Evolutionary conservation across 495 filamentous ascomycete species (phyloP), one percentile per base, ranked within the genome.

Genomic region (Penicillium cosmopolitanum): DNA sequence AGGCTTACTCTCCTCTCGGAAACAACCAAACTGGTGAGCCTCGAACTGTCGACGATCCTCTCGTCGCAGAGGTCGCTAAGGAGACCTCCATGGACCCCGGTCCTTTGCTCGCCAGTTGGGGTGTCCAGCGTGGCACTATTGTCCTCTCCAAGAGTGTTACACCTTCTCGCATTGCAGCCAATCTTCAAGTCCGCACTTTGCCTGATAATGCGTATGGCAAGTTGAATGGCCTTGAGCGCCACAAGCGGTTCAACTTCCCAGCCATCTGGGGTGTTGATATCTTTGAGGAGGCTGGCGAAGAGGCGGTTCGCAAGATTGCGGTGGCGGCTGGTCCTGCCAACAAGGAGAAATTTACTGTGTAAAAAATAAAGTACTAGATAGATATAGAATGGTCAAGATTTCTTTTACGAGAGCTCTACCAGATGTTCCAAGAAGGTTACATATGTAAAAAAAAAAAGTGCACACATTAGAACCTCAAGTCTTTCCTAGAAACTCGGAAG

Each of bases 1-100:
- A 83, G 40, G 86, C 83, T 1, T 88, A 88, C 71, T 83, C 82
- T 9, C 85, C 84, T 0, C 73, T 87, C 7, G 85, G 68, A 8
- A 86, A 86, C 66, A 71, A 73, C 55, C 64, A 68, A 48, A 67
- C 60, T 19, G 67, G 66, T 4, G 64, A 72, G 16, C 78, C 74
- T 18, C 75, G 75, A 12, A 76, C 69, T 2, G 74, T 77, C 10
- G 71, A 70, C 16, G 70, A 73, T 65, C 62, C 70, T 51, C 47
- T 70, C 25, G 66, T 76, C 3, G 50, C 56, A 0, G 16, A 80
- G 74, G 55, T 78, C 68, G 56, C 78, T 58, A 64, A 70, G 50
- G 71, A 75, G 23, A 63, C 73, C 6, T 63, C 67, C 2, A 71
- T 74, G 63, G 67, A 76, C 42, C 61, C 73, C 1, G 78, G 75